Base-by-base conservation (phyloP, 1,284 basidiomycete species). In the Pseudozyma thailandica region DNA sequence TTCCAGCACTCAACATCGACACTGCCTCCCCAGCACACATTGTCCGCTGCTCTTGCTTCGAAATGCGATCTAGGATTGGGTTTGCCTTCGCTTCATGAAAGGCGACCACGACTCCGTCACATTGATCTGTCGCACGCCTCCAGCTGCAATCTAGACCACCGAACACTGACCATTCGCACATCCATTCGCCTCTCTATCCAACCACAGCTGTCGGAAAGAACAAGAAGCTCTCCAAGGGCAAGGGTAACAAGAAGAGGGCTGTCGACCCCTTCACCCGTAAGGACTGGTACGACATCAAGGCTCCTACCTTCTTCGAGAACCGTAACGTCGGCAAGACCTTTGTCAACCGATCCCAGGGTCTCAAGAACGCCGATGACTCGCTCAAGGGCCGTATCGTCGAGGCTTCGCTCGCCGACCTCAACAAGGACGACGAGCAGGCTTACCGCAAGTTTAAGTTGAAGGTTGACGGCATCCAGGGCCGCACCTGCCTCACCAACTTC, bases 261-360 rank as follows among this genome's bases (percentile, higher is more conserved):
- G 94, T 98, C 79, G 96, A 99, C 89, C 94, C 96, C 79, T 98
- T 99, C 92, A 91, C 95, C 80, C 91, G 95, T 87, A 99, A 99
- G 88, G 95, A 98, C 84, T 98, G 96, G 96, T 99, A 95, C 86
- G 94, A 98, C 86, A 91, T 99, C 86, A 98, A 97, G 86, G 95
- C 94, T 9, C 96, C 96, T 60, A 94, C 93, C 77, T 94, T 93
- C 86, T 99, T 99, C 85, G 95, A 98, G 86, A 90, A 91, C 82
- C 90, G 91, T 84, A 96, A 96, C 85, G 91, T 94, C 82, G 96
- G 96, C 85, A 98, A 98, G 90, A 99, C 96, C 65, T 90, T 98
- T 78, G 94, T 92, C 85, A 99, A 99, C 89, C 89, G 95, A 84
- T 96, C 95, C 50, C 91, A 93, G 86, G 96, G 96, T 86, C 87